phyloP scores from a whole-genome alignment of 192 early-diverging fungal species.

The Paraglomus occultum region DNA sequence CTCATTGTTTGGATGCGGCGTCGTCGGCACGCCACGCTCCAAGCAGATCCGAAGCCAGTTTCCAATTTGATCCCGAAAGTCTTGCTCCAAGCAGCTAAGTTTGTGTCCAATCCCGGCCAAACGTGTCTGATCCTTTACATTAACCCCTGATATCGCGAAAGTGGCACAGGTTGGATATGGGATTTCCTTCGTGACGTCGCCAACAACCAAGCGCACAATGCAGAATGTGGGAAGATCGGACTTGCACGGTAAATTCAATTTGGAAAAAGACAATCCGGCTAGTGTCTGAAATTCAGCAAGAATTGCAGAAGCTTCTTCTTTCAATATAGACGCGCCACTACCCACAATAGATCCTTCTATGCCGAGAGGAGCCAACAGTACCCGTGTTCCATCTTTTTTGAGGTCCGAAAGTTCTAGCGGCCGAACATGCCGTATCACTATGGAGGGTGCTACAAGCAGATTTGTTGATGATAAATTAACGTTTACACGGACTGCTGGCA shows the following conservation, averaged over 20 bases:
- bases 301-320: slow-evolving; percentile 5
- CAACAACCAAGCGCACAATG: neutral
- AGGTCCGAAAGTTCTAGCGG: neutral
- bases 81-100: too few relatives aligned
- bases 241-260: neutral
- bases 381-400: neutral
- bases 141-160: slow-evolving; percentile 4
- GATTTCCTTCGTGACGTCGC: neutral
- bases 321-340: neutral
- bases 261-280: neutral
- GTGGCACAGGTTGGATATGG: slow-evolving; percentile 14
- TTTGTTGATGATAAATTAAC: slow-evolving; percentile 8
- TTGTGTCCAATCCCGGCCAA: too few relatives aligned
- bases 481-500: neutral
- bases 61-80: too few relatives aligned
- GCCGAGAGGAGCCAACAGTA: neutral
- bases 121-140: slow-evolving; percentile 5
- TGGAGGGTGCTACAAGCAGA: neutral
- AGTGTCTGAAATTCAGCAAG: slow-evolving; percentile 5
- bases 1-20: too few relatives aligned
- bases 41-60: too few relatives aligned
- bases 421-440: neutral
- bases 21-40: neutral
- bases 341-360: neutral
- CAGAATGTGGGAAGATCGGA: slow-evolving; percentile 2